Base-by-base conservation (phyloP, 1,139 yeast species). In the Lodderomyces pseudojiufengensis region DNA sequence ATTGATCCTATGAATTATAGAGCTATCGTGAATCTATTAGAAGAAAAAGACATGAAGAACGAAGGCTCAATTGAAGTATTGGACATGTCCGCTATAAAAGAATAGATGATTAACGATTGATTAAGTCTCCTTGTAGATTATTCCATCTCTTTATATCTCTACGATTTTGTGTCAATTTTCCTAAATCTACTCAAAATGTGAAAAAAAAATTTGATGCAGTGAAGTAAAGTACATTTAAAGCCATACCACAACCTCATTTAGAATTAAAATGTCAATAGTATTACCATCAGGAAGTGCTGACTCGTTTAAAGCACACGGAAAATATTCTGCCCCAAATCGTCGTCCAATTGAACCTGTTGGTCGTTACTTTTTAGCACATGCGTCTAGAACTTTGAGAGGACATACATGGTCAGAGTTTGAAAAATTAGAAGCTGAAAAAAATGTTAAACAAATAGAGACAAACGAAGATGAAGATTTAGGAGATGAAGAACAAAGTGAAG, bases 331-430 rank as follows among this genome's bases (percentile, higher is more conserved):
- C 22, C 80, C 95, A 38, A 76, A 76, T 37, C 85, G 86, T 58
- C 90, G 96, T 61, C 83, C 92, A 44, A 73, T 90, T 48, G 98
- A 92, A 68, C 97, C 98, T 26, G 97, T 90, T 49, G 99, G 99
- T 38, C 94, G 94, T 48, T 84, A 78, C 59, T 92, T 87, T 70
- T 74, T 94, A 55, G 96, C 97, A 40, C 98, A 94, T 57, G 98
- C 98, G 42, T 82, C 95, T 51, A 84, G 98, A 74, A 80, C 95
- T 44, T 73, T 90, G 51, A 81, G 96, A 67, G 96, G 96, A 63
- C 96, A 95, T 69, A 87, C 97, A 41, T 92, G 97, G 96, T 87
- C 97, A 37, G 97, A 94, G 66, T 92, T 78, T 57, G 98, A 92
- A 69, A 82, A 84, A 61, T 71, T 88, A 51, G 95, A 90, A 72